Conservation (phyloP, 2,329 filamentous ascomycete species). For the Lecanicillium sp. region DNA sequence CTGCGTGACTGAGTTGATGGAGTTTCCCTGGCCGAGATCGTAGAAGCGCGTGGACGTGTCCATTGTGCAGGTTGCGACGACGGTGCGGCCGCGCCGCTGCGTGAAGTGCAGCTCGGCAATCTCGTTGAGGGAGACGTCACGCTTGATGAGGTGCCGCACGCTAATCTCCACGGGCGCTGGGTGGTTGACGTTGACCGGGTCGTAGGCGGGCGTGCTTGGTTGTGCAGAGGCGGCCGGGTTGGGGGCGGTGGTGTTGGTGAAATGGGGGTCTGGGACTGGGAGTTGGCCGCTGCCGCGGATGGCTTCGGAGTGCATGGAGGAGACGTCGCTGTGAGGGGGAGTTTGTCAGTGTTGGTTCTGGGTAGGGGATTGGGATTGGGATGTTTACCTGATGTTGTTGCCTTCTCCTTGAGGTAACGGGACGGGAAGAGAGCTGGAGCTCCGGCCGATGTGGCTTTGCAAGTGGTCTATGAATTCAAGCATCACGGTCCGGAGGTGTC, state of each 20-base stretch:
- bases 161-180: slow-evolving; percentile 16
- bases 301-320: not conserved
- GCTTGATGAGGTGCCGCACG: slow-evolving; percentile 18
- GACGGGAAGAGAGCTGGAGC: slow-evolving; percentile 3
- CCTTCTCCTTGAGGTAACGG: not conserved
- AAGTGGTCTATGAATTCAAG: slow-evolving; percentile 16
- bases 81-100: slow-evolving; percentile 4
- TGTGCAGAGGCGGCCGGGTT: slow-evolving; percentile 2
- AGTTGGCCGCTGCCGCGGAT: not conserved
- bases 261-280: not conserved
- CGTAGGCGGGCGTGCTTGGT: slow-evolving; percentile 16
- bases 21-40: slow-evolving; percentile 14
- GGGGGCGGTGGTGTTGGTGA: too few relatives aligned
- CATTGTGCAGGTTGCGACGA: slow-evolving; percentile 17
- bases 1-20: slow-evolving; percentile 12
- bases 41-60: slow-evolving; percentile 18
- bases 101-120: slow-evolving; percentile 11
- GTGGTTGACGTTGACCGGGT: slow-evolving; percentile 18
- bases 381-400: not conserved
- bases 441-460: slow-evolving; percentile 17
- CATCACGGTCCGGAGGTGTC: slow-evolving; percentile 12
- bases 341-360: slow-evolving; percentile 10
- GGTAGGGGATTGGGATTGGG: not conserved
- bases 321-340: not conserved
- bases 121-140: slow-evolving; percentile 17